phyloP scores from a whole-genome alignment of 805 yeast genomes.

The Barnettozyma wickerhamii region DNA sequence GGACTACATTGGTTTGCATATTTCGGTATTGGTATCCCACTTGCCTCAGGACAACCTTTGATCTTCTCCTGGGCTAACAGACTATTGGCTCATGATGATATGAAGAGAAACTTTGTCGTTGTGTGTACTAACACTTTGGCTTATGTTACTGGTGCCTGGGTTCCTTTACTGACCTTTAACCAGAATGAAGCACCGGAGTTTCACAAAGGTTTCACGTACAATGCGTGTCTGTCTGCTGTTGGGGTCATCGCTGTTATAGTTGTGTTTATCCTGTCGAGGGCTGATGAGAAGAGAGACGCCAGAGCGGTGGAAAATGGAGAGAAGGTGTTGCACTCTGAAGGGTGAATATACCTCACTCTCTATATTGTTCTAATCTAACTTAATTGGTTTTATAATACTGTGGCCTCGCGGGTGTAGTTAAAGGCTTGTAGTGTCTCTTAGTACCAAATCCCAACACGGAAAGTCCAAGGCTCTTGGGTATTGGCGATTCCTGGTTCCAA shows the following conservation, averaged over 20 bases:
- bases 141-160: slow-evolving; percentile 38
- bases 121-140: slow-evolving; percentile 39
- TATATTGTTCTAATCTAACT: too few species aligned
- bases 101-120: slow-evolving; percentile 34
- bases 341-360: too few species aligned
- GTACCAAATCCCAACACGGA: too few species aligned
- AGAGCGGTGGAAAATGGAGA: background rate
- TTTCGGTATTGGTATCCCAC: slow-evolving; percentile 43
- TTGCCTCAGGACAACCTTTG: slow-evolving; percentile 51
- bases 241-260: slow-evolving; percentile 5
- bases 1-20: slow-evolving; percentile 49
- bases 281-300: slow-evolving; percentile 1
- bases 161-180: slow-evolving; percentile 38
- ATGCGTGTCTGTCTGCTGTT: slow-evolving; percentile 18
- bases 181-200: slow-evolving; percentile 34
- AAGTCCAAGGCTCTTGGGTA: too few species aligned
- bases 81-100: slow-evolving; percentile 32
- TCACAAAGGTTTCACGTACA: slow-evolving; percentile 35
- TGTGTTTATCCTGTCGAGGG: background rate
- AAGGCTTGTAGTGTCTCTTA: too few species aligned
- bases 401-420: too few species aligned
- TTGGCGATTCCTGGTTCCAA: too few species aligned
- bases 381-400: too few species aligned
- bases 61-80: slow-evolving; percentile 55
- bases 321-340: background rate